Conservation (phyloP, 2,329 filamentous ascomycete species). For the Pestalotiopsis sp. region DNA sequence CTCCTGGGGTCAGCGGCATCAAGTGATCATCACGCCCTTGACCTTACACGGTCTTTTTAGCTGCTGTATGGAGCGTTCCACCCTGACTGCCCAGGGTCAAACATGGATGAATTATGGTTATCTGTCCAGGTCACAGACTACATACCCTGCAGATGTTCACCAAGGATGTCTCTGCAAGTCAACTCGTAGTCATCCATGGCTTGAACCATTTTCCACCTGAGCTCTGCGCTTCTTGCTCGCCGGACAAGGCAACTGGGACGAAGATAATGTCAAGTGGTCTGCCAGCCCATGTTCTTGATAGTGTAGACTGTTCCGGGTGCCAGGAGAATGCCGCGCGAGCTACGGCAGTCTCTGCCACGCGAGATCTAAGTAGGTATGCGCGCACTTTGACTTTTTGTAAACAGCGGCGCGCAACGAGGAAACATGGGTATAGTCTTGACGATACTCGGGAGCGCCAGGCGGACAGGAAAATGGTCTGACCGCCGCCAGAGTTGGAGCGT, state of each 20-base stretch:
- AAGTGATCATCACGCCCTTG: conserved; percentile 1
- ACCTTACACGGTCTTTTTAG: not conserved
- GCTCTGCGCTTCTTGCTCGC: not conserved
- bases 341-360: not conserved
- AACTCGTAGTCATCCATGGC: not conserved
- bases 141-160: conserved; percentile 1
- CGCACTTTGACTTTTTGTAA: not conserved
- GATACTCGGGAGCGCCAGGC: not conserved
- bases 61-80: not conserved
- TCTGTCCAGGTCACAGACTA: not conserved
- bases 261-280: not conserved
- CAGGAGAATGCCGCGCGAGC: not conserved
- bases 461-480: not conserved
- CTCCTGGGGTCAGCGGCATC: not conserved
- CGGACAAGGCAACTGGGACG: not conserved
- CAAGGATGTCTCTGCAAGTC: conserved; percentile 3
- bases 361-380: not conserved
- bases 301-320: not conserved
- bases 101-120: conserved; percentile 6
- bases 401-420: not conserved
- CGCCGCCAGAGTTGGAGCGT: not conserved
- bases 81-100: not conserved
- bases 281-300: not conserved
- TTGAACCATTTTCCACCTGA: no score
- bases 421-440: not conserved